A percentile compares a stretch with the other conserved stretches of the same genome.
These are phyloP conservation scores for Ascosphaera acerosa DNA, from an alignment of 2,329 filamentous ascomycete genomes.

Conservation along the genomic window DNA sequence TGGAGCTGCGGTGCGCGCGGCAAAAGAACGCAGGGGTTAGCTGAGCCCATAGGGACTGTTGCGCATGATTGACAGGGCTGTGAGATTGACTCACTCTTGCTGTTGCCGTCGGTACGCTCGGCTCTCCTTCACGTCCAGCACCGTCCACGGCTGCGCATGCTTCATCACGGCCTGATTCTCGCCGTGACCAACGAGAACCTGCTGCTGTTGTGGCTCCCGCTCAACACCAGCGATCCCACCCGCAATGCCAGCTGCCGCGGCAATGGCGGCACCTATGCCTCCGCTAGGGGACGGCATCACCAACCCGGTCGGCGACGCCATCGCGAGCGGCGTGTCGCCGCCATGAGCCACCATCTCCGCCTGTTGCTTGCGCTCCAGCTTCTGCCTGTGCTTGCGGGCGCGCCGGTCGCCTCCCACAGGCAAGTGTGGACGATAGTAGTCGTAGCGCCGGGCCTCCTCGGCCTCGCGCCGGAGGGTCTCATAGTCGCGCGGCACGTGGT, in stretches of 20 bases:
- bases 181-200: too few species aligned
- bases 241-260: background rate
- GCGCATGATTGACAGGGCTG: background rate
- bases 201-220: too few species aligned
- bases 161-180: constrained; percentile 1
- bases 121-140: constrained; percentile 13
- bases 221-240: background rate
- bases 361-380: too few species aligned
- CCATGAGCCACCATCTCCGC: too few species aligned
- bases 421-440: background rate
- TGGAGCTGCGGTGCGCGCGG: constrained; percentile 3
- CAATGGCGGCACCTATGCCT: background rate
- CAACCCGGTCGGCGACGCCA: too few species aligned
- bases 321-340: too few species aligned
- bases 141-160: background rate
- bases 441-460: constrained; percentile 1
- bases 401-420: too few species aligned
- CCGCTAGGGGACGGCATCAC: background rate
- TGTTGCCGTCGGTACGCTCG: constrained; percentile 47
- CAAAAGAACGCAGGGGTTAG: background rate
- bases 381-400: constrained; percentile 1
- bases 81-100: constrained; percentile 37
- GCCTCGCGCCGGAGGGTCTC: background rate
- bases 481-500: too few species aligned
- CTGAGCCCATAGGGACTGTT: background rate